These are phyloP conservation scores for Tephrocybe sp. DNA, from an alignment of 768 basidiomycete genomes.

Conservation along the genomic window DNA sequence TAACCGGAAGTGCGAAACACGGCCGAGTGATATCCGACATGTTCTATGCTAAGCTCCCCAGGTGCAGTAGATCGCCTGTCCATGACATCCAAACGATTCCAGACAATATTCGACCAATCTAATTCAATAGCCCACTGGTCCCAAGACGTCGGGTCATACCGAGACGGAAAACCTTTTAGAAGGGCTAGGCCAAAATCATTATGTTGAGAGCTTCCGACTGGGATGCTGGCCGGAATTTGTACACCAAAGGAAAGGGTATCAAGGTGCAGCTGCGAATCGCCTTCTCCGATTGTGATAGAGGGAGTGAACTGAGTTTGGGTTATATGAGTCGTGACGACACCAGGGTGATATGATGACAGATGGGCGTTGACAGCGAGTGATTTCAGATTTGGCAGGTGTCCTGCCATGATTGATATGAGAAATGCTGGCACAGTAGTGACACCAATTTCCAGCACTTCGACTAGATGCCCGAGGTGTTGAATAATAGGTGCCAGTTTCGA, in stretches of 20 bases:
- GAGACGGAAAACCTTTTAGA: slow-evolving; percentile 6
- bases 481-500: slow-evolving; percentile 12
- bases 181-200: slow-evolving; percentile 1
- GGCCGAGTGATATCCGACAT: slow-evolving; percentile 7
- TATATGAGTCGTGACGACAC: slow-evolving; percentile 7
- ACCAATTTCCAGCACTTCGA: slow-evolving; percentile 15
- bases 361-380: slow-evolving; percentile 20
- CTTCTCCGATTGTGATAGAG: slow-evolving; percentile 1
- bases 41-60: slow-evolving; percentile 10
- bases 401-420: slow-evolving; percentile 15
- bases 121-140: slow-evolving; percentile 12
- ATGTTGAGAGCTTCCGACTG: slow-evolving; percentile 2
- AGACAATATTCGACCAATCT: slow-evolving; percentile 15
- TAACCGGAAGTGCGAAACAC: background rate
- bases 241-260: slow-evolving; percentile 11
- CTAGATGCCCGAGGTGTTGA: slow-evolving; percentile 9
- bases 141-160: slow-evolving; percentile 13
- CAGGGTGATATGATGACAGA: slow-evolving; percentile 20
- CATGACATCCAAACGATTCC: slow-evolving; percentile 9
- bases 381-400: slow-evolving; percentile 13
- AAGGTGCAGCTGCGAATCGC: background rate
- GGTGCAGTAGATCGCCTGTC: background rate
- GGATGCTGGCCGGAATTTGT: slow-evolving; percentile 5
- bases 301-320: slow-evolving; percentile 1
- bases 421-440: slow-evolving; percentile 13